Conservation (phyloP, 1,284 basidiomycete genomes). For the Boletus sp. region DNA sequence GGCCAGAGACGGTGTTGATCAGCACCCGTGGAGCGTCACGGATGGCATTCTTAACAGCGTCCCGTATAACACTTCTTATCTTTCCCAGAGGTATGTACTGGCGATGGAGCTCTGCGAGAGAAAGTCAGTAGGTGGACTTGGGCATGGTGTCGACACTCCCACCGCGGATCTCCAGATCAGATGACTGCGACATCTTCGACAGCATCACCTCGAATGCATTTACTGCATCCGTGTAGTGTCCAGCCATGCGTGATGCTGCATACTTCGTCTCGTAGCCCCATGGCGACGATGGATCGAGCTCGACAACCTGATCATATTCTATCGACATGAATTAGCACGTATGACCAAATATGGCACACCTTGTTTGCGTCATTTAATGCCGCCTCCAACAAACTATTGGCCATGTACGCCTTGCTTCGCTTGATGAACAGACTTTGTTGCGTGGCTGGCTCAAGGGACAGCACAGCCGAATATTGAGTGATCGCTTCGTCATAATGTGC, state of each 20-base stretch:
- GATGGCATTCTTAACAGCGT: too few species aligned
- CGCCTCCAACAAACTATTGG: not conserved
- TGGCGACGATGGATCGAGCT: not conserved
- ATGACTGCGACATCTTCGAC: not conserved
- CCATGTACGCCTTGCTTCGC: not conserved
- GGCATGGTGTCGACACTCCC: too few species aligned
- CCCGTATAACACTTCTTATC: too few species aligned
- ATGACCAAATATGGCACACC: too few species aligned
- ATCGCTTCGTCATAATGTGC: not conserved
- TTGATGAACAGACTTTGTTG: not conserved
- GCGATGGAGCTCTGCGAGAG: too few species aligned
- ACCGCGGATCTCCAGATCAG: not conserved
- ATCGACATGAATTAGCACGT: too few species aligned
- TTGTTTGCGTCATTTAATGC: not conserved
- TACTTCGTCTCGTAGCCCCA: not conserved
- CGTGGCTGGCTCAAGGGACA: not conserved
- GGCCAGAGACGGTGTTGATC: too few species aligned
- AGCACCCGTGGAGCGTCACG: too few species aligned
- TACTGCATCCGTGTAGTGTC: not conserved
- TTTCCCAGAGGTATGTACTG: too few species aligned
- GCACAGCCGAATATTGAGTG: not conserved
- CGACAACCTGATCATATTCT: not conserved
- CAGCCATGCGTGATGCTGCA: not conserved
- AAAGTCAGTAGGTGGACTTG: too few species aligned
- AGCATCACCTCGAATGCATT: not conserved